A percentile compares a stretch with the other conserved stretches of the same genome.
These are phyloP conservation scores for Xylaria sp. DNA, from an alignment of 2,329 filamentous ascomycete genomes.

Conservation along the genomic window DNA sequence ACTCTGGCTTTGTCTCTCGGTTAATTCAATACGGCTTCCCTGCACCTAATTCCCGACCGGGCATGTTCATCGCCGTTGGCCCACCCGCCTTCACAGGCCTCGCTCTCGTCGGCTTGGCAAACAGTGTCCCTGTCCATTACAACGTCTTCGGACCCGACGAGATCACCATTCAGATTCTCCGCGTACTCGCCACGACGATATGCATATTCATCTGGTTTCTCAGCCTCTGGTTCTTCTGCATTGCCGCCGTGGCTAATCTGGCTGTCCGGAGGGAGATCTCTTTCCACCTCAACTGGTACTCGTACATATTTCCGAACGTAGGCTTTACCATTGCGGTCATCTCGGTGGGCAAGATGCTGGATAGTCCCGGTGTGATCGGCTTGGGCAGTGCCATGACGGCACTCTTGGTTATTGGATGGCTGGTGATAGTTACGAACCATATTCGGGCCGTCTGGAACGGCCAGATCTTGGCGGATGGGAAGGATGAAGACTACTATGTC, in stretches of 20 bases:
- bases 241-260: slow-evolving; percentile 47
- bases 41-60: slow-evolving; percentile 49
- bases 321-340: slow-evolving; percentile 71
- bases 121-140: slow-evolving; percentile 45
- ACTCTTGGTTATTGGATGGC: slow-evolving; percentile 64
- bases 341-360: slow-evolving; percentile 63
- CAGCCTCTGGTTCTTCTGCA: slow-evolving; percentile 62
- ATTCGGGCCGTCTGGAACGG: slow-evolving; percentile 61
- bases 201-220: slow-evolving; percentile 61
- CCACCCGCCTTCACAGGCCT: slow-evolving; percentile 57
- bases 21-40: slow-evolving; percentile 58
- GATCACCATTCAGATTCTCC: slow-evolving; percentile 49
- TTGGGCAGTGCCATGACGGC: slow-evolving; percentile 67
- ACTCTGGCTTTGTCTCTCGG: slow-evolving; percentile 55
- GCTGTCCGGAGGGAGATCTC: slow-evolving; percentile 45
- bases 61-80: slow-evolving; percentile 65
- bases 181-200: slow-evolving; percentile 54
- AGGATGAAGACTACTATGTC: slow-evolving; percentile 63
- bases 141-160: slow-evolving; percentile 45
- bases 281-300: slow-evolving; percentile 67
- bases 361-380: slow-evolving; percentile 63
- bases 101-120: slow-evolving; percentile 60
- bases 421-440: slow-evolving; percentile 62
- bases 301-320: slow-evolving; percentile 74
- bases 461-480: slow-evolving; percentile 68